Percentiles rank a stretch among this genome's conserved stretches.
Evolutionary conservation across 1,284 basidiomycete genomes (phyloP).

Genomic region (Kwoniella shivajii): DNA sequence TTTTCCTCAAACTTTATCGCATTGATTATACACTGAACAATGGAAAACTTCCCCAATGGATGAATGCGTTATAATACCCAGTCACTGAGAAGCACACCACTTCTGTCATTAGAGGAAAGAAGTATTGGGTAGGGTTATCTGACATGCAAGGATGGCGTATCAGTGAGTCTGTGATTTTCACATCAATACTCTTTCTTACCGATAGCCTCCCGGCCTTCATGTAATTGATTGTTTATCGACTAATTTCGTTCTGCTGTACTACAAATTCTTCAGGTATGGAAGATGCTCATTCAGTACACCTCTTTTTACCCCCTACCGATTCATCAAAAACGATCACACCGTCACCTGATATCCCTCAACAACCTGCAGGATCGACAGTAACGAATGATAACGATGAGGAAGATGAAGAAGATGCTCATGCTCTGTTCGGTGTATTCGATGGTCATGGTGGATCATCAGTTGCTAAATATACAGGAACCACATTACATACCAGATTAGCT

Average conservation of each 20-base stretch:
- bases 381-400: constrained; percentile 55
- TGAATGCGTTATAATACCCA: constrained; percentile 15
- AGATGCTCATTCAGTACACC: constrained; percentile 86
- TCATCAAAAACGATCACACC: constrained; percentile 10
- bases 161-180: constrained; percentile 75
- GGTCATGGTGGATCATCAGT: constrained; percentile 93
- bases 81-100: constrained; percentile 82
- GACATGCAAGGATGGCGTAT: constrained; percentile 99
- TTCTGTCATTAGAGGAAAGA: constrained; percentile 70
- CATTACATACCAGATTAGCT: constrained; percentile 80
- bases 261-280: constrained; percentile 74
- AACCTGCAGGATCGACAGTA: constrained; percentile 52
- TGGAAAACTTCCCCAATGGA: too few relatives aligned
- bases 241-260: too few relatives aligned
- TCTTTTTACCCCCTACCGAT: constrained; percentile 56
- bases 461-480: constrained; percentile 86
- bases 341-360: constrained; percentile 57
- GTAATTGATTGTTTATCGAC: neutral
- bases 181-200: too few relatives aligned
- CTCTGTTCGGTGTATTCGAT: constrained; percentile 96
- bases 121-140: constrained; percentile 78
- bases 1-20: neutral
- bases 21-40: too few relatives aligned
- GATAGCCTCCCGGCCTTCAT: too few relatives aligned
- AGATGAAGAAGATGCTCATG: constrained; percentile 58